Percentiles rank a stretch among this genome's conserved stretches.
Evolutionary conservation across 805 yeast genomes (phyloP).

Genomic region (Jamesozyma lodderae): DNA sequence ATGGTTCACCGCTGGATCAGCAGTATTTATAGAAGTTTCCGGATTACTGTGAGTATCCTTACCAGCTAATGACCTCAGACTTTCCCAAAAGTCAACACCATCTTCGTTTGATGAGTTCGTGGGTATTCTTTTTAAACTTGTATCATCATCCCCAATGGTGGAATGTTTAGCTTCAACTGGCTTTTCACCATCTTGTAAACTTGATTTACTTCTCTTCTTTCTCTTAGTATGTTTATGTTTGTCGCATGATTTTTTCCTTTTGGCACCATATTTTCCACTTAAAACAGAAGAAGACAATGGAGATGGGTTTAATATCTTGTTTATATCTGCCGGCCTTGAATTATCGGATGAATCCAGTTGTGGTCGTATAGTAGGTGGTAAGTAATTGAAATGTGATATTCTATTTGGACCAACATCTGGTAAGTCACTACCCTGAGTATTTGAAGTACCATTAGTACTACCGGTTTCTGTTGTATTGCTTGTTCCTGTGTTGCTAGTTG

Average conservation of each 20-base stretch:
- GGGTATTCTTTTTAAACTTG: neutral
- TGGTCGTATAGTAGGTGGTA: conserved; percentile 69
- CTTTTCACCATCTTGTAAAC: neutral
- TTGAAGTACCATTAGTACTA: conserved; percentile 11
- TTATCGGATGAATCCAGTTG: conserved; percentile 51
- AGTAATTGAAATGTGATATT: conserved; percentile 62
- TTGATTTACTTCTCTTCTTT: conserved; percentile 1
- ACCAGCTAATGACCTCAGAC: conserved; percentile 48
- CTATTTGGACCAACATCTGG: conserved; percentile 47
- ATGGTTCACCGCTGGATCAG: neutral
- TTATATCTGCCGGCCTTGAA: conserved; percentile 38
- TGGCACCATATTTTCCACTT: conserved; percentile 5
- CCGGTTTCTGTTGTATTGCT: neutral
- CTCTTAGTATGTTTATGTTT: conserved; percentile 3
- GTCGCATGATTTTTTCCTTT: conserved; percentile 7
- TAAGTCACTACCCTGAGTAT: conserved; percentile 19
- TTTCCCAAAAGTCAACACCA: conserved; percentile 65
- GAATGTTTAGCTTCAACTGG: neutral
- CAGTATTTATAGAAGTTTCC: neutral
- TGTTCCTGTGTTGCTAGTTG: neutral
- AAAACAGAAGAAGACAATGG: conserved; percentile 1
- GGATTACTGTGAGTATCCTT: neutral
- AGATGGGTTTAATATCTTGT: conserved; percentile 36
- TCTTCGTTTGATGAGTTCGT: conserved; percentile 36
- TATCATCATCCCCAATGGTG: neutral